Percentiles rank a stretch among this genome's conserved stretches.
These are phyloP conservation scores for Schwanniomyces sp. DNA, from an alignment of 805 yeast genomes.

Conservation along the genomic window DNA sequence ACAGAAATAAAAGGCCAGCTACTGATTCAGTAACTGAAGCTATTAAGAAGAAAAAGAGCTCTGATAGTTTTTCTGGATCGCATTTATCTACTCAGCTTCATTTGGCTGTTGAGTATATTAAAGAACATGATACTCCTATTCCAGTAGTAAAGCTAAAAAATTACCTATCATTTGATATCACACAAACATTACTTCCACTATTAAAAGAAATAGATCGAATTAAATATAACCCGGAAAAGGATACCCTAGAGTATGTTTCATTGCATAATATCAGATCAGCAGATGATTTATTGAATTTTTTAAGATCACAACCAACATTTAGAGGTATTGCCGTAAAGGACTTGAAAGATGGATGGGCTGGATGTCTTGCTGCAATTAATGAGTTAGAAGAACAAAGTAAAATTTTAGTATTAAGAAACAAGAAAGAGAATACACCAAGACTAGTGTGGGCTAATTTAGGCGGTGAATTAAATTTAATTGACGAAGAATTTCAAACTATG, in stretches of 20 bases:
- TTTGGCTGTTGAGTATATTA: conserved; percentile 89
- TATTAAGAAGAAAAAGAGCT: conserved; percentile 33
- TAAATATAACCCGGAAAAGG: conserved; percentile 57
- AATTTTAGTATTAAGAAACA: conserved; percentile 81
- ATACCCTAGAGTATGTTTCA: conserved; percentile 83
- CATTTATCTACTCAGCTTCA: conserved; percentile 85
- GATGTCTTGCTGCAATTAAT: conserved; percentile 75
- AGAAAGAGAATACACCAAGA: conserved; percentile 92
- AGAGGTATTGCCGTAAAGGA: conserved; percentile 85
- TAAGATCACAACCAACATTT: conserved; percentile 80
- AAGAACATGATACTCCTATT: conserved; percentile 69
- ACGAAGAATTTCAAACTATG: conserved; percentile 75
- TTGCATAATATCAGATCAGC: conserved; percentile 83
- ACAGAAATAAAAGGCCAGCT: conserved; percentile 12
- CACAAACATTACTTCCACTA: conserved; percentile 64
- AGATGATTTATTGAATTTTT: conserved; percentile 69
- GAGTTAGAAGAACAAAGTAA: conserved; percentile 76
- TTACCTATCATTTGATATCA: conserved; percentile 63
- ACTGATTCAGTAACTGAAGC: conserved; percentile 31
- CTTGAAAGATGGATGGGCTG: conserved; percentile 90
- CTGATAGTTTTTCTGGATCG: conserved; percentile 41
- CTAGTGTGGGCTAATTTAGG: conserved; percentile 88
- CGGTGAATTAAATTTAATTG: conserved; percentile 68
- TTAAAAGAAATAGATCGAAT: conserved; percentile 77
- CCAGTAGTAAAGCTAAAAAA: conserved; percentile 62